phyloP scores from a whole-genome alignment of 2,329 filamentous ascomycete species.

The Fusarium oxysporum region DNA sequence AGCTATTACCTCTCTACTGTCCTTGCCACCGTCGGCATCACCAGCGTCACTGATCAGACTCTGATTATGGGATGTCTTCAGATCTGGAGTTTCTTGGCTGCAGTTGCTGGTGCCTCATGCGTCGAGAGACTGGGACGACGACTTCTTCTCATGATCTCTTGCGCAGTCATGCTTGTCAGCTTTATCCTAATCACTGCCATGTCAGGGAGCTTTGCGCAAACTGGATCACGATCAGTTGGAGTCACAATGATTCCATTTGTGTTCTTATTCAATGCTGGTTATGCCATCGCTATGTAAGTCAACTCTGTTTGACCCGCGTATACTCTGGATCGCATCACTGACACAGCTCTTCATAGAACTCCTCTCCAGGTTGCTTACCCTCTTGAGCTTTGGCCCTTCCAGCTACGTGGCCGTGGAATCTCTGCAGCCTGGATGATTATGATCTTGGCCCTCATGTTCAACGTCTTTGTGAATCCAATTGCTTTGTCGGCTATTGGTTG shows the following conservation, averaged over 20 bases:
- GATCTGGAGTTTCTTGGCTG: conserved; percentile 21
- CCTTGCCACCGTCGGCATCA: conserved; percentile 7
- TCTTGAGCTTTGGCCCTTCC: conserved; percentile 20
- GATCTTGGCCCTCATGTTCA: conserved; percentile 16
- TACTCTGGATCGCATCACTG: background rate
- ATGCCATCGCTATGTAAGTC: conserved; percentile 14
- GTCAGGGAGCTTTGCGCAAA: conserved; percentile 9
- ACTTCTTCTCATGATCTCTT: conserved; percentile 12
- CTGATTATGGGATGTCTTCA: conserved; percentile 19
- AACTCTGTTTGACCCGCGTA: rapidly evolving
- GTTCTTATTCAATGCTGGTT: conserved; percentile 19
- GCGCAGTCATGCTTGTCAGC: conserved; percentile 14
- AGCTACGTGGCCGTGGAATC: conserved; percentile 16
- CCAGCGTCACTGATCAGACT: conserved; percentile 20
- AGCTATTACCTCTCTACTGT: conserved; percentile 18
- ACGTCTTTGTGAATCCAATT: conserved; percentile 19
- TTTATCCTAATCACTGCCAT: conserved; percentile 17
- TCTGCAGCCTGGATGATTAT: conserved; percentile 24
- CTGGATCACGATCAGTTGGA: conserved; percentile 14
- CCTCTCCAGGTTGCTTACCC: conserved; percentile 20
- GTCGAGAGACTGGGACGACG: conserved; percentile 6
- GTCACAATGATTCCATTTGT: conserved; percentile 21
- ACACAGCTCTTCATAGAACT: background rate
- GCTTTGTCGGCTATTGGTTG: background rate
- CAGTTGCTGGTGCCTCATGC: background rate